phyloP scores from a whole-genome alignment of 495 filamentous ascomycete species.

The Melanomma pulvis-pyrius region DNA sequence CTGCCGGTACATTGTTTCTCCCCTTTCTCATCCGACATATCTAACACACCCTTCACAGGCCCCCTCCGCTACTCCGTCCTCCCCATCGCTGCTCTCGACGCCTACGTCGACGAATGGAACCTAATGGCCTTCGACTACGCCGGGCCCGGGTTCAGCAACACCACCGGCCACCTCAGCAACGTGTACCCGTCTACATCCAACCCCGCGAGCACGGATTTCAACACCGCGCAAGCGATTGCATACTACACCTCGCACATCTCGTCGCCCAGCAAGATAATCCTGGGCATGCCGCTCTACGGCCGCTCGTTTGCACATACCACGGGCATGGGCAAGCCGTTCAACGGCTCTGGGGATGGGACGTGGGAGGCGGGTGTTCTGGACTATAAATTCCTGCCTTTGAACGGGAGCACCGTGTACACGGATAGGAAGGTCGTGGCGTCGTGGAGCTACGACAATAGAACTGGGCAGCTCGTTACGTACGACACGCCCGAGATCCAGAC shows the following conservation, averaged over 20 bases:
- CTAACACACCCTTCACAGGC: slow-evolving; percentile 3
- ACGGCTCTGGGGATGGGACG: slow-evolving; percentile 63
- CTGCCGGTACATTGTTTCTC: slow-evolving; percentile 48
- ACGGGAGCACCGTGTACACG: slow-evolving; percentile 50
- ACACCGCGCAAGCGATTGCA: slow-evolving; percentile 64
- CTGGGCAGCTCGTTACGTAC: slow-evolving; percentile 68
- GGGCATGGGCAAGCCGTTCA: slow-evolving; percentile 68
- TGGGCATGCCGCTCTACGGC: slow-evolving; percentile 82
- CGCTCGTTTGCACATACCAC: slow-evolving; percentile 71
- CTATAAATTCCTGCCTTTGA: slow-evolving; percentile 59
- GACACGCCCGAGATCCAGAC: slow-evolving; percentile 63
- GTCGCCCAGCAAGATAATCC: slow-evolving; percentile 64
- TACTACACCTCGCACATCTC: slow-evolving; percentile 69
- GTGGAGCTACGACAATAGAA: slow-evolving; percentile 66
- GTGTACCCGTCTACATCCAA: slow-evolving; percentile 58
- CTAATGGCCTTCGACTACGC: slow-evolving; percentile 55
- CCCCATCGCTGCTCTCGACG: slow-evolving; percentile 69
- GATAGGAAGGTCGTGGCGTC: slow-evolving; percentile 59
- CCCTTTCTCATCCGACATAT: neutral
- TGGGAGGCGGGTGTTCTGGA: slow-evolving; percentile 82
- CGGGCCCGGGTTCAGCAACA: slow-evolving; percentile 60
- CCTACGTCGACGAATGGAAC: slow-evolving; percentile 80
- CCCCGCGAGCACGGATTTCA: slow-evolving; percentile 65
- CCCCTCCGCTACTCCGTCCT: slow-evolving; percentile 70
- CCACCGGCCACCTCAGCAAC: slow-evolving; percentile 76